A percentile compares a stretch with the other conserved stretches of the same genome.
phyloP scores from a whole-genome alignment of 768 basidiomycete genomes.

The Russula emetica region DNA sequence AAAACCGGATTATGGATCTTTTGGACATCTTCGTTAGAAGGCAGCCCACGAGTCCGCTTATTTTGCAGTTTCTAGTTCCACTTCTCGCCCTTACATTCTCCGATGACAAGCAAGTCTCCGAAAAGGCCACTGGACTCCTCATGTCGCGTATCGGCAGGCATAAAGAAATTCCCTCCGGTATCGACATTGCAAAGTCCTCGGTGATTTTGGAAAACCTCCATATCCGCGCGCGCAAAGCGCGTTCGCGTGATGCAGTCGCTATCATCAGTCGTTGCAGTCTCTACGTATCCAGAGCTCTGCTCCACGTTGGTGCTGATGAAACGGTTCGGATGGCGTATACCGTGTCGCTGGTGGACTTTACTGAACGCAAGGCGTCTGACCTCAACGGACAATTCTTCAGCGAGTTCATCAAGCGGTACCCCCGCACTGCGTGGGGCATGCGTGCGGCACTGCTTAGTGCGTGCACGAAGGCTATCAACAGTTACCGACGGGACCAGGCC shows the following conservation, averaged over 20 bases:
- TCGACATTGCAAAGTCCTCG: slow-evolving; percentile 43
- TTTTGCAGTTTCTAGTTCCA: slow-evolving; percentile 65
- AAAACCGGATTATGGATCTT: slow-evolving; percentile 93
- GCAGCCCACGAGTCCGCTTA: slow-evolving; percentile 67
- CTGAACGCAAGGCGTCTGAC: slow-evolving; percentile 73
- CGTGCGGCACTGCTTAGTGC: slow-evolving; percentile 56
- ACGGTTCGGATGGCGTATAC: slow-evolving; percentile 53
- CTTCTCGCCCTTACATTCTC: slow-evolving; percentile 69
- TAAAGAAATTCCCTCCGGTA: slow-evolving; percentile 56
- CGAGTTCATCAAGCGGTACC: slow-evolving; percentile 67
- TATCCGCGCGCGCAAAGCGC: slow-evolving; percentile 60
- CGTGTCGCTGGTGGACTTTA: slow-evolving; percentile 67
- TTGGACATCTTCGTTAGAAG: slow-evolving; percentile 79
- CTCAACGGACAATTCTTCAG: slow-evolving; percentile 72
- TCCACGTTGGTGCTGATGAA: slow-evolving; percentile 38
- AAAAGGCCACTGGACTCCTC: slow-evolving; percentile 81
- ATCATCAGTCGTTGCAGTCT: slow-evolving; percentile 66
- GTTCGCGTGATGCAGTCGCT: slow-evolving; percentile 56
- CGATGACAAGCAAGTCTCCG: slow-evolving; percentile 84
- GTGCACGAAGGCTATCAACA: slow-evolving; percentile 60
- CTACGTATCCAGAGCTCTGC: slow-evolving; percentile 57
- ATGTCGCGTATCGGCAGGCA: slow-evolving; percentile 67
- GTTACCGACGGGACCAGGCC: slow-evolving; percentile 70
- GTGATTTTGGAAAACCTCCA: slow-evolving; percentile 63
- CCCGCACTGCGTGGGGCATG: slow-evolving; percentile 60